These are phyloP conservation scores for Casaregolazyma lundiana DNA, from an alignment of 1,139 yeast genomes.

Conservation along the genomic window DNA sequence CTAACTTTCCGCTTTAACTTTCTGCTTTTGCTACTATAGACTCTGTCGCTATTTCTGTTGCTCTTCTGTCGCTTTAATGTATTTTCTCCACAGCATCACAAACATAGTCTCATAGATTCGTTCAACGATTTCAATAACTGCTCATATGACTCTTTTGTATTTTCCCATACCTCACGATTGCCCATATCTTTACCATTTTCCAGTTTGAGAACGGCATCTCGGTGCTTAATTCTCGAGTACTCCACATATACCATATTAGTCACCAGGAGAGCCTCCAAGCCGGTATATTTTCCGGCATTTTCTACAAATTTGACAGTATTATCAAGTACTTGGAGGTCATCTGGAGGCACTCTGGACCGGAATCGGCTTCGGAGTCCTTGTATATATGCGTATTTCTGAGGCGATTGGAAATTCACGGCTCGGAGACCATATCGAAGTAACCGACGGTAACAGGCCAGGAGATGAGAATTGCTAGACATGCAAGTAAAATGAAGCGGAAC, in stretches of 20 bases:
- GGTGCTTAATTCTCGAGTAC: constrained; percentile 10
- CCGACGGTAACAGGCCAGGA: constrained; percentile 10
- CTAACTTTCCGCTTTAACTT: too few species aligned
- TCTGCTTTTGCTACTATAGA: too few species aligned
- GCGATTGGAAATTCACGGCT: constrained; percentile 15
- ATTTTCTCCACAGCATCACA: not conserved
- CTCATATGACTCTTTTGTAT: not conserved
- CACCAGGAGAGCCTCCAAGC: constrained; percentile 19
- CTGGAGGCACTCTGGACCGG: not conserved
- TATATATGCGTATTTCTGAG: constrained; percentile 14
- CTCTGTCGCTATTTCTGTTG: not conserved
- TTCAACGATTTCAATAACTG: constrained; percentile 13
- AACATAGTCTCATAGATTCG: constrained; percentile 14
- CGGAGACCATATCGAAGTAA: constrained; percentile 18
- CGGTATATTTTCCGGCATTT: constrained; percentile 19
- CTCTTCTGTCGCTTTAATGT: not conserved
- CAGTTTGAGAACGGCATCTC: constrained; percentile 4
- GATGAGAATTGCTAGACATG: not conserved
- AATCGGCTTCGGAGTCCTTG: constrained; percentile 13
- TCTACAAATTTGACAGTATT: constrained; percentile 18
- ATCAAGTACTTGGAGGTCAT: constrained; percentile 11
- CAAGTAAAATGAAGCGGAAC: not conserved
- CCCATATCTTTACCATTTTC: constrained; percentile 1
- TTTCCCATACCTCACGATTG: not conserved
- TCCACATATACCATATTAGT: constrained; percentile 19